Base-by-base conservation (phyloP, 805 yeast species). In the Barnettozyma californica region DNA sequence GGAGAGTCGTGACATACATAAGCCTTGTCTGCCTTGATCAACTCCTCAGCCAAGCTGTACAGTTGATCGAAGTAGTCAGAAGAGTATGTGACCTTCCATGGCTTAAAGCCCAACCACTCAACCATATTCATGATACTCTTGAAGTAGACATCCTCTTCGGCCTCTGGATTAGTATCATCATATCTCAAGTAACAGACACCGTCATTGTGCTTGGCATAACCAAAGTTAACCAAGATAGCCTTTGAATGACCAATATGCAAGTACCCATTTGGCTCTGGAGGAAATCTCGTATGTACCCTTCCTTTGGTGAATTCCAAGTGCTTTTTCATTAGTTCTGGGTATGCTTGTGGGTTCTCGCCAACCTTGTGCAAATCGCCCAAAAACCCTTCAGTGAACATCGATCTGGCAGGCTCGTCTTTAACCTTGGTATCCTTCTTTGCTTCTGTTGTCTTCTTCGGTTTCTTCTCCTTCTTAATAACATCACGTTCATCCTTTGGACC, bases 401-500 rank as follows among this genome's bases (percentile, higher is more conserved):
- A 80, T 70, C 95, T 69, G 33, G 66, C 64, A 25, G 45, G 45
- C 23, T 36, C 47, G 13, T 46, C 45, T 9, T 35, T 41, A 9
- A 34, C 31, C 14, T 35, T 43, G 18, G 52, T 44, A 27, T 56
- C 57, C 14, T 49, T 52, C 33, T 50, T 45, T 35, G 58, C 62
- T 20, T 61, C 61, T 41, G 66, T 65, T 16, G 63, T 60, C 14
- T 58, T 57, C 64, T 76, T 75, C 64, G 76, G 72, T 64, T 81
- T 81, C 71, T 84, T 81, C 68, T 86, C 89, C 73, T 85, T 85
- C 69, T 85, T 85, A 45, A 82, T 74, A 20, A 82, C 73, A 66
- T 94, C 99, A 55, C 98, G 81, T 64, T 91, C 98, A 64, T 94
- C 99, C 67, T 92, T 92, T 46, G 98, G 98, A 35, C 99, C 99